A percentile compares a stretch with the other conserved stretches of the same genome.
These are phyloP conservation scores for Chrysosporium queenslandicum DNA, from an alignment of 2,329 filamentous ascomycete species.

Conservation along the genomic window DNA sequence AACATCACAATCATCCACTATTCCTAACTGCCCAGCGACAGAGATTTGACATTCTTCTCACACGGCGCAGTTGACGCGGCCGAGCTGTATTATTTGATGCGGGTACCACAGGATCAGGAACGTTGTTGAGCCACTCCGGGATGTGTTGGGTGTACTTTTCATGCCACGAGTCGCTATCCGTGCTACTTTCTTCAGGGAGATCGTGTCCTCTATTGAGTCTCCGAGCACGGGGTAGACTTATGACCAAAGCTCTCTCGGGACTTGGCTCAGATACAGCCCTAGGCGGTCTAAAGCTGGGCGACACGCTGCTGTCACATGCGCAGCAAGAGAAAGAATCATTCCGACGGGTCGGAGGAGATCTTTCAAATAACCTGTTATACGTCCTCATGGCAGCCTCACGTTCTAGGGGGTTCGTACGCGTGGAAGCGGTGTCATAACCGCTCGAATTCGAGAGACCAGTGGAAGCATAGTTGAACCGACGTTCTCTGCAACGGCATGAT, in stretches of 20 bases:
- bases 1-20: neutral
- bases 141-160: neutral
- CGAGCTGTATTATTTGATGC: neutral
- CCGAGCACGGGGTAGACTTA: neutral
- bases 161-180: too few relatives aligned
- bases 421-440: slow-evolving; percentile 6
- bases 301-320: neutral
- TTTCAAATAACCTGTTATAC: neutral
- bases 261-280: neutral
- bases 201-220: neutral
- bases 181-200: neutral
- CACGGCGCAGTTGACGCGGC: neutral
- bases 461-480: neutral
- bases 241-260: neutral
- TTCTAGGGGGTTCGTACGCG: neutral
- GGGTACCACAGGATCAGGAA: neutral
- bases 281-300: neutral
- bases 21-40: neutral
- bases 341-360: neutral
- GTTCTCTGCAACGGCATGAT: neutral
- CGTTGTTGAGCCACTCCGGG: neutral
- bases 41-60: neutral
- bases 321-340: neutral
- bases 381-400: too few relatives aligned
- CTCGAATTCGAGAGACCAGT: neutral